Evolutionary conservation across 2,329 filamentous ascomycete species (phyloP), one percentile per base, ranked within the genome.

Genomic region (Venturia carpophila): DNA sequence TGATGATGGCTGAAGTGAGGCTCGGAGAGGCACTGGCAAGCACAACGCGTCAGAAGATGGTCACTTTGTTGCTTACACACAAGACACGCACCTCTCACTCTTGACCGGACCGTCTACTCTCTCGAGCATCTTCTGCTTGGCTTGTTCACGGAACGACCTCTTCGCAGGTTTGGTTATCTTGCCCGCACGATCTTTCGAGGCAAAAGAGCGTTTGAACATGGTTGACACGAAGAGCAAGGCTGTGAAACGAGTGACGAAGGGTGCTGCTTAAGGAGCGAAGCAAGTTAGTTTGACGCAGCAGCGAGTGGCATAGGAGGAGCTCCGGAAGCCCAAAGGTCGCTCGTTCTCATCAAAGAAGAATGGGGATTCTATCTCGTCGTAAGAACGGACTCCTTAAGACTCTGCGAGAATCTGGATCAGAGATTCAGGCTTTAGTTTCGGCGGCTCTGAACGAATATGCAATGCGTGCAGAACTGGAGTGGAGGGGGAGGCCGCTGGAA

Each of bases 161-260:
- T 88, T 91, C 73, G 78, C 74, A 77, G 89, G 83, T 83, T 91
- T 92, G 77, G 86, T 83, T 78, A 89, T 83, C 86, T 96, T 97
- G 81, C 91, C 89, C 77, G 92, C 89, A 74, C 92, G 90, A 78
- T 93, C 88, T 77, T 87, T 88, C 71, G 88, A 87, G 77, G 87
- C 83, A 80, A 94, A 92, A 74, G 92, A 92, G 76, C 91, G 91
- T 81, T 92, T 95, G 83, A 96, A 96, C 91, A 96, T 96, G 78
- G 78, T 75, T 82, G 80, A 74, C 73, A 70, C 71, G 74, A 77
- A 77, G 75, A 75, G 71, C 73, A 71, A 71, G 71, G 75, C 72
- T 72, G 75, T 75, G 70, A 72, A 76, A 73, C 77, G 78, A 80
- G 77, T 73, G 77, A 78, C 79, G 73, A 77, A 79, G 79, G 79